A percentile compares a stretch with the other conserved stretches of the same genome.
phyloP scores from a whole-genome alignment of 2,329 filamentous ascomycete genomes.

The Ciborinia camelliae region DNA sequence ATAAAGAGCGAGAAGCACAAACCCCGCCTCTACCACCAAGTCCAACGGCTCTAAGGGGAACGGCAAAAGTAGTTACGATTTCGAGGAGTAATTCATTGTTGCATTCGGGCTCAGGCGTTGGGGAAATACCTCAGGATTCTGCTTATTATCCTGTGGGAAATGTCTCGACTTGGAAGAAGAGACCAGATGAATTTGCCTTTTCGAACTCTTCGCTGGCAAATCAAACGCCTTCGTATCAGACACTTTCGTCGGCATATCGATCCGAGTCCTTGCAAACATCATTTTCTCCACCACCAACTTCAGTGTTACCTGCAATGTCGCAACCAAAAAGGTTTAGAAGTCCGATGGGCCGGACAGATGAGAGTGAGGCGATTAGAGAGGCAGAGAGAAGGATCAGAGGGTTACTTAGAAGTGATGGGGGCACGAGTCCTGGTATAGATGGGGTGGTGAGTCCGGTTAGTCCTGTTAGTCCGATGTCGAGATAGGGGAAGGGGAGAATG shows the following conservation, averaged over 20 bases:
- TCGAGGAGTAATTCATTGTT: neutral
- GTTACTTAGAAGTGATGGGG: neutral
- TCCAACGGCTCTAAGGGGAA: neutral
- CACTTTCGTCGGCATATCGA: neutral
- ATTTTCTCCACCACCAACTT: neutral
- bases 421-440: neutral
- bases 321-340: neutral
- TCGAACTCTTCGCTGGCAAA: neutral
- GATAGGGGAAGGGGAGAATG: neutral
- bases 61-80: constrained; percentile 4
- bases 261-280: neutral
- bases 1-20: neutral
- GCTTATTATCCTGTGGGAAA: neutral
- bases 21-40: neutral
- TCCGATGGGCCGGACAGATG: neutral
- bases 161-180: neutral
- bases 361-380: constrained; percentile 6
- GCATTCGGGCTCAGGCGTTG: neutral
- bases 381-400: constrained; percentile 14
- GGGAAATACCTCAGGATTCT: neutral
- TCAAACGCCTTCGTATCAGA: neutral
- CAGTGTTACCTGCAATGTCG: neutral
- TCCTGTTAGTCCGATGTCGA: neutral
- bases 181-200: neutral
- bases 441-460: neutral